Conservation (phyloP, 805 yeast species). For the Candida schatavii region DNA sequence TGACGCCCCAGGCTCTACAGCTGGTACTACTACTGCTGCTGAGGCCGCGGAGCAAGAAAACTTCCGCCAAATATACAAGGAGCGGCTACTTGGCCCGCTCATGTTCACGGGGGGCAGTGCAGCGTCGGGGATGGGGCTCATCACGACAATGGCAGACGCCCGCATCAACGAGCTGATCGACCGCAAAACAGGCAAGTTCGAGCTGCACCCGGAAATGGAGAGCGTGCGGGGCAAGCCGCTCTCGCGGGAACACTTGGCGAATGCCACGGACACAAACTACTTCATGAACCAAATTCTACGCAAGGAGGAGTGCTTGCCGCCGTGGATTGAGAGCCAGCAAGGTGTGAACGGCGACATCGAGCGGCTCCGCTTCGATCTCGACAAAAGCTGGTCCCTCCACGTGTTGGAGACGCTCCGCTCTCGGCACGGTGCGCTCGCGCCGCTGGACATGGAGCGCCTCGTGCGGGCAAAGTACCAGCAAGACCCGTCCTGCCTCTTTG, state of each 20-base stretch:
- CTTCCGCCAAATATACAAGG: conserved; percentile 61
- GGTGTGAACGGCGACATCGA: conserved; percentile 57
- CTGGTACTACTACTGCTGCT: conserved; percentile 11
- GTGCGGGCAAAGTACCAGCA: conserved; percentile 1
- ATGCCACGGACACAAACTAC: conserved; percentile 64
- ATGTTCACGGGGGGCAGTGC: conserved; percentile 43
- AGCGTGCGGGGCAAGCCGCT: conserved; percentile 60
- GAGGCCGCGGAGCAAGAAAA: conserved; percentile 37
- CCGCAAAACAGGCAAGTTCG: conserved; percentile 65
- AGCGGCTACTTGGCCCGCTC: conserved; percentile 58
- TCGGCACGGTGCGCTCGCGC: neutral
- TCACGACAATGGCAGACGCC: conserved; percentile 69
- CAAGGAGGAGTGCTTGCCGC: conserved; percentile 78
- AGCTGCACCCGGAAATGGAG: conserved; percentile 45
- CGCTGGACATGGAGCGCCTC: conserved; percentile 1
- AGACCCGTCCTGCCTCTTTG: conserved; percentile 1
- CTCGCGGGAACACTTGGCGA: conserved; percentile 49
- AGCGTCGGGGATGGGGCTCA: conserved; percentile 44
- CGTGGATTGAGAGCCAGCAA: conserved; percentile 84
- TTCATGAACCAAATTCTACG: conserved; percentile 74
- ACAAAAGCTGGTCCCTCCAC: conserved; percentile 33
- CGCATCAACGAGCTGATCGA: conserved; percentile 66
- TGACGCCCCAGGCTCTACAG: no score
- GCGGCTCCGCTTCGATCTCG: conserved; percentile 45
- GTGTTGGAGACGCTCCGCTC: conserved; percentile 9